Evolutionary conservation across 345 rosid species (phyloP).

Genomic region (Brassica cretica): DNA sequence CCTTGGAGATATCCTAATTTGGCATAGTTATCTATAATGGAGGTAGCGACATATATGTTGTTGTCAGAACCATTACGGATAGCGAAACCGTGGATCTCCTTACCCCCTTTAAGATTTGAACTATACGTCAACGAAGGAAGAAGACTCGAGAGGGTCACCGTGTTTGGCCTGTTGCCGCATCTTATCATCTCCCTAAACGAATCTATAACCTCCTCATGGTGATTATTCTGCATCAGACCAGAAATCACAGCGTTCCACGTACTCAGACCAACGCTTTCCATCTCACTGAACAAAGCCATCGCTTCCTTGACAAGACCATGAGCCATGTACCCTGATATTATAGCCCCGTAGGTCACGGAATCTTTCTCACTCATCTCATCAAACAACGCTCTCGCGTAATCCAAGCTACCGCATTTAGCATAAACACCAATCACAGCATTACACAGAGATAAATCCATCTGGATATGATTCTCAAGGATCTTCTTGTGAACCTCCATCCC

Average conservation of each 20-base stretch:
- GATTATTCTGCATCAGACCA: slow-evolving; percentile 74
- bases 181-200: slow-evolving; percentile 62
- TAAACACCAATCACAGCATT: slow-evolving; percentile 76
- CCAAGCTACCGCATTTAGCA: slow-evolving; percentile 80
- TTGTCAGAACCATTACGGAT: slow-evolving; percentile 50
- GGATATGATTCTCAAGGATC: slow-evolving; percentile 45
- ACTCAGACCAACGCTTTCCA: slow-evolving; percentile 52
- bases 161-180: slow-evolving; percentile 56
- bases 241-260: slow-evolving; percentile 82
- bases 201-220: slow-evolving; percentile 47
- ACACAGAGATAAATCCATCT: slow-evolving; percentile 55
- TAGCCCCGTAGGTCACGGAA: slow-evolving; percentile 61
- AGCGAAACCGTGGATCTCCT: slow-evolving; percentile 72
- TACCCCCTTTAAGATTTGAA: slow-evolving; percentile 69
- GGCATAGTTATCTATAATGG: slow-evolving; percentile 70
- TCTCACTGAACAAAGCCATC: slow-evolving; percentile 52
- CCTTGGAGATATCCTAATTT: slow-evolving; percentile 65
- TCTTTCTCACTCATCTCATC: slow-evolving; percentile 68
- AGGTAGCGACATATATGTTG: slow-evolving; percentile 66
- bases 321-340: slow-evolving; percentile 70
- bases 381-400: slow-evolving; percentile 68
- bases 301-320: slow-evolving; percentile 70
- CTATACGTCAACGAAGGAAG: slow-evolving; percentile 59
- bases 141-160: slow-evolving; percentile 64
- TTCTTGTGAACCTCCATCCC: slow-evolving; percentile 71